These are phyloP conservation scores for Gaertneriomyces semiglobifer DNA, from an alignment of 192 early-diverging fungal genomes.

Conservation along the genomic window DNA sequence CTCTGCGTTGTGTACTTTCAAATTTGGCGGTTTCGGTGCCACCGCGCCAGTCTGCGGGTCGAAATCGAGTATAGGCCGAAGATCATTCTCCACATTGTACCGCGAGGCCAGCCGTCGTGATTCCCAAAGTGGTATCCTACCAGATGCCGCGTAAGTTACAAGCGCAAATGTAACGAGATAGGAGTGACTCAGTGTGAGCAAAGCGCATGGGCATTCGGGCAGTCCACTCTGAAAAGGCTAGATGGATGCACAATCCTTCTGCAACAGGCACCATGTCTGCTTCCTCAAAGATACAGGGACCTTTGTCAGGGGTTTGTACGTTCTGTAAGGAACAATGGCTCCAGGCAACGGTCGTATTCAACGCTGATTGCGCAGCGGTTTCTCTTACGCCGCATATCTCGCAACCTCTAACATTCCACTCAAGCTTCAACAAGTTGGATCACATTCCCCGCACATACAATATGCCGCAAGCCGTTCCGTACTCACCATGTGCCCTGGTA, in stretches of 20 bases:
- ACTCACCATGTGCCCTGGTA: slow-evolving; percentile 51
- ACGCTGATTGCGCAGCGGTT: neutral
- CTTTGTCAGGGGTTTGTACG: neutral
- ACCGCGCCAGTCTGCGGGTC: slow-evolving; percentile 25
- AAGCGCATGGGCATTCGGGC: neutral
- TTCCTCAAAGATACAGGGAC: neutral
- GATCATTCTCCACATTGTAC: slow-evolving; percentile 34
- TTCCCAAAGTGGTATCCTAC: slow-evolving; percentile 15
- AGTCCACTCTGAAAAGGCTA: neutral
- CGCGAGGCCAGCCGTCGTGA: neutral
- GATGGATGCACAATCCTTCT: neutral
- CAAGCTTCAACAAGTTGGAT: neutral
- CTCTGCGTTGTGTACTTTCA: slow-evolving; percentile 3
- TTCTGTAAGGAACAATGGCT: neutral
- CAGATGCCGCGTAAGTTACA: neutral
- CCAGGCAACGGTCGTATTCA: neutral
- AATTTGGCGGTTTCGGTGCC: slow-evolving; percentile 24
- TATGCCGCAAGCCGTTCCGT: neutral
- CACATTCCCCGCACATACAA: slow-evolving; percentile 5
- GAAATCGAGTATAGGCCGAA: slow-evolving; percentile 37
- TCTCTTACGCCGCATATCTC: neutral
- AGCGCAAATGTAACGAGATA: neutral
- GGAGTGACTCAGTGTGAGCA: neutral
- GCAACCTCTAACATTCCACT: neutral
- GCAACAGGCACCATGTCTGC: neutral